A percentile compares a stretch with the other conserved stretches of the same genome.
phyloP scores from a whole-genome alignment of 192 early-diverging fungal genomes.

The Coemansia brasiliensis region DNA sequence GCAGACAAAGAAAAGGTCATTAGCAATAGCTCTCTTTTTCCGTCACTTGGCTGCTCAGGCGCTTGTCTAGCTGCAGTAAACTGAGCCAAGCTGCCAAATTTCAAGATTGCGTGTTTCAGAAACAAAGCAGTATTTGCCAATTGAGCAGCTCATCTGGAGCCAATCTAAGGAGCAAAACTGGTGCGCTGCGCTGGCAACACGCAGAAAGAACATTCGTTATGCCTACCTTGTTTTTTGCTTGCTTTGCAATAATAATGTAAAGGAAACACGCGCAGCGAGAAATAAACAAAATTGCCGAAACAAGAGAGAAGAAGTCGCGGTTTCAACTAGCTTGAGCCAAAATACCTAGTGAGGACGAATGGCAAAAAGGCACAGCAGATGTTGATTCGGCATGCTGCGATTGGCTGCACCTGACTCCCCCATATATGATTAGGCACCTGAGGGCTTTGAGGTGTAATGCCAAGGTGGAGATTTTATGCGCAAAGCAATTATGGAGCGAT shows the following conservation, averaged over 20 bases:
- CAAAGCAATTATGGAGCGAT: too few species aligned
- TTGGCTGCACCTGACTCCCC: conserved; percentile 29
- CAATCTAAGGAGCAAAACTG: too few species aligned
- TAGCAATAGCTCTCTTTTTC: neutral
- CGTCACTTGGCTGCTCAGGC: too few species aligned
- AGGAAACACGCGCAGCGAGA: conserved; percentile 23
- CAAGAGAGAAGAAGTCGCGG: conserved; percentile 6
- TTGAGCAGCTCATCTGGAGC: too few species aligned
- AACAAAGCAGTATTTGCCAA: too few species aligned
- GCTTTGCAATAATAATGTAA: conserved; percentile 22
- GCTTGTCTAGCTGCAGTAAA: too few species aligned
- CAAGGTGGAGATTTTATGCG: too few species aligned
- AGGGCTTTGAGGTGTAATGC: too few species aligned
- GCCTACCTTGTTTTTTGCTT: conserved; percentile 22
- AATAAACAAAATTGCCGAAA: conserved; percentile 20
- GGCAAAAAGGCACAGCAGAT: neutral
- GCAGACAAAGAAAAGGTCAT: neutral
- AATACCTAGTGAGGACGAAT: neutral
- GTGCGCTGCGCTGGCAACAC: too few species aligned
- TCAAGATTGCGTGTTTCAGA: too few species aligned
- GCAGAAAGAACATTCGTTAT: neutral
- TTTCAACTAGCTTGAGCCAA: conserved; percentile 3
- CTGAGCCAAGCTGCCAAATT: too few species aligned
- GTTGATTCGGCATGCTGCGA: conserved; percentile 41
- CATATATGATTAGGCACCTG: conserved; percentile 8